Evolutionary conservation across 306 rosid species (phyloP).

Genomic region (Acacia crassicarpa): DNA sequence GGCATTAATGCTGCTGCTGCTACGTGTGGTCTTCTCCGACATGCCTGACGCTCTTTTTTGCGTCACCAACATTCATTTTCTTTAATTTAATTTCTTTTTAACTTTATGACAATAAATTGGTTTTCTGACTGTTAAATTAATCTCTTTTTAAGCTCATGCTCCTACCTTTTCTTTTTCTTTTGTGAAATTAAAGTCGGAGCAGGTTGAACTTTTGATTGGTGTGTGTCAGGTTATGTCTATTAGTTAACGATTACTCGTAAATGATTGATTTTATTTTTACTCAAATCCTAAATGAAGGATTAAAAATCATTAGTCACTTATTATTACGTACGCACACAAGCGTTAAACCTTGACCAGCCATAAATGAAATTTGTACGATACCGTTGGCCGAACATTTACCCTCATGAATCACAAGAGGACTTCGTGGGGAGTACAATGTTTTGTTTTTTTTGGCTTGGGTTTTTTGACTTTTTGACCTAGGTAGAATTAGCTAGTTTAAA

Average conservation of each 20-base stretch:
- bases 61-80: slow-evolving; percentile 51
- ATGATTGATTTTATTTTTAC: neutral
- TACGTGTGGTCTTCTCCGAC: slow-evolving; percentile 64
- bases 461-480: no score
- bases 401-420: neutral
- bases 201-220: neutral
- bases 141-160: neutral
- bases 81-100: neutral
- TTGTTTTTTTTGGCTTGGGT: neutral
- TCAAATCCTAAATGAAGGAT: neutral
- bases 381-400: neutral
- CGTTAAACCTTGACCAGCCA: neutral
- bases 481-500: neutral
- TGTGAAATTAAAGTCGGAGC: neutral
- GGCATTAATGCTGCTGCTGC: slow-evolving; percentile 60
- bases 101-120: neutral
- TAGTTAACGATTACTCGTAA: neutral
- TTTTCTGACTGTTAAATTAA: neutral
- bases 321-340: neutral
- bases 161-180: neutral
- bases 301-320: neutral
- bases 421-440: neutral
- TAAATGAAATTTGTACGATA: neutral
- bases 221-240: neutral
- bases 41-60: slow-evolving; percentile 47